Conservation (phyloP, 129 eudicot genomes). For the Cynara cardunculus region DNA sequence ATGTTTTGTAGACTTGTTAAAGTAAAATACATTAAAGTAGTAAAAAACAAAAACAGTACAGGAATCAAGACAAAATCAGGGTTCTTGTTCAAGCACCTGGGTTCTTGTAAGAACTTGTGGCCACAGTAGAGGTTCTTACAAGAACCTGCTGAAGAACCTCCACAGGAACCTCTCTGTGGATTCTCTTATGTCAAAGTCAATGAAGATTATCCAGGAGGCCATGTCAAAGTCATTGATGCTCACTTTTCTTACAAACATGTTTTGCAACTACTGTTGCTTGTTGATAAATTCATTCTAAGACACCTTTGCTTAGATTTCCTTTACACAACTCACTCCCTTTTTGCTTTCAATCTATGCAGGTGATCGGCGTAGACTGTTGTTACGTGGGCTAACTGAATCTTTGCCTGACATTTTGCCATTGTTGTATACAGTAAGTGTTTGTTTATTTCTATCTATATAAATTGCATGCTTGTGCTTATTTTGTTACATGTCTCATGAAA, state of each 20-base stretch:
- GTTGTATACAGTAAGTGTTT: slow-evolving; percentile 70
- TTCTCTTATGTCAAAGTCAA: background rate
- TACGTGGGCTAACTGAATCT: slow-evolving; percentile 87
- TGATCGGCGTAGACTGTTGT: slow-evolving; percentile 83
- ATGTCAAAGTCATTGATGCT: background rate
- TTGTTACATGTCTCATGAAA: slow-evolving; percentile 4
- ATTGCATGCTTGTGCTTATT: slow-evolving; percentile 6
- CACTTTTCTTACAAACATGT: background rate
- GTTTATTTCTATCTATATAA: background rate
- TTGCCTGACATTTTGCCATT: slow-evolving; percentile 84
- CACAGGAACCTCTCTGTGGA: background rate
- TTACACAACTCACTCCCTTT: background rate
- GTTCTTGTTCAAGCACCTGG: background rate
- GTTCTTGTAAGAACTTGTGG: background rate
- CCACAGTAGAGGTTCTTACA: background rate
- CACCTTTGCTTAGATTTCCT: background rate
- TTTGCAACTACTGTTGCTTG: background rate
- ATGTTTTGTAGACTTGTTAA: background rate
- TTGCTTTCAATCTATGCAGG: slow-evolving; percentile 41
- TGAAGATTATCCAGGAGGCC: background rate
- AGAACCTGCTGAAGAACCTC: background rate
- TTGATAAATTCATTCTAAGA: background rate
- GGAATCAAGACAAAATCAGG: background rate
- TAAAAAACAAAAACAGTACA: background rate
- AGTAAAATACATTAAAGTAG: background rate